These are phyloP conservation scores for Aquanectria penicillioides DNA, from an alignment of 2,329 filamentous ascomycete species.

Conservation along the genomic window DNA sequence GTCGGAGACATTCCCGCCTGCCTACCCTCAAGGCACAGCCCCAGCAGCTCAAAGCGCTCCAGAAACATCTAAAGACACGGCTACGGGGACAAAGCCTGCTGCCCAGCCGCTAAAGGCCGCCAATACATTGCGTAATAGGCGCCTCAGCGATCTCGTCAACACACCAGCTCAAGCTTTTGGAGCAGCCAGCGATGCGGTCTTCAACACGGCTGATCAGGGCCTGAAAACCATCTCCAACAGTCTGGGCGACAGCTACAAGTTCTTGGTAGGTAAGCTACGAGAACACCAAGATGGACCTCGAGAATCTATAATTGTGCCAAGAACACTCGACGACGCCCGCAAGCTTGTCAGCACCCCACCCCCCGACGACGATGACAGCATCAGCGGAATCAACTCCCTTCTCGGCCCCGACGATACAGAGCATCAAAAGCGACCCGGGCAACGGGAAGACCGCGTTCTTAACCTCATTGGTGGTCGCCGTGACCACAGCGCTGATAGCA, in stretches of 20 bases:
- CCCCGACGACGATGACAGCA: conserved; percentile 69
- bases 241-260: conserved; percentile 91
- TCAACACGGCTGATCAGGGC: conserved; percentile 89
- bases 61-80: conserved; percentile 46
- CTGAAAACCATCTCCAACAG: conserved; percentile 92
- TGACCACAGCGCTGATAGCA: conserved; percentile 82
- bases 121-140: conserved; percentile 71
- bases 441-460: conserved; percentile 72
- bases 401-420: conserved; percentile 54
- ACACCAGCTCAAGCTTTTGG: conserved; percentile 84
- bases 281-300: conserved; percentile 66
- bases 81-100: conserved; percentile 48
- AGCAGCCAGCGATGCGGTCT: conserved; percentile 83
- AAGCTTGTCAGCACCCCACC: conserved; percentile 84
- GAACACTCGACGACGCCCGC: conserved; percentile 91
- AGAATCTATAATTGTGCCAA: conserved; percentile 73
- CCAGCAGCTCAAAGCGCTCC: conserved; percentile 45
- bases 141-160: conserved; percentile 87
- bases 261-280: conserved; percentile 87
- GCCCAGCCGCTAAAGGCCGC: conserved; percentile 57
- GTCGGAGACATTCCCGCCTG: conserved; percentile 66
- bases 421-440: conserved; percentile 39
- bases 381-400: conserved; percentile 66
- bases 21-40: conserved; percentile 59
- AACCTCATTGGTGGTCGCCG: conserved; percentile 78